Percentiles rank a stretch among this genome's conserved stretches.
Conservation (phyloP, 345 rosid genomes). For the Eucalyptus grandis region DNA sequence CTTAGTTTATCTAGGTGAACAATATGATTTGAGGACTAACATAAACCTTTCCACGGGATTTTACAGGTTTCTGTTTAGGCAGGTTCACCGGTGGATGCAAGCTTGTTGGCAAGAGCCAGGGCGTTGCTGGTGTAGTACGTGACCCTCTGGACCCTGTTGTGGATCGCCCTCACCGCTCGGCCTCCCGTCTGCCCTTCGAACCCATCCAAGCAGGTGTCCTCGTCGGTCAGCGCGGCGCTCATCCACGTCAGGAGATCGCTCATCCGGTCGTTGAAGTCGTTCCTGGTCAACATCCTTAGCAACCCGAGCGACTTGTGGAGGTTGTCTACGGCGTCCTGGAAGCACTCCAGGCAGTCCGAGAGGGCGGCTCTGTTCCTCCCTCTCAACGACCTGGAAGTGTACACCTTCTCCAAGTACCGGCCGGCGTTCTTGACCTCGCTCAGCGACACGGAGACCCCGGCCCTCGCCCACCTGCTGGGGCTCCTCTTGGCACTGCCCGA, state of each 20-base stretch:
- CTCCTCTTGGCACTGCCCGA: constrained; percentile 43
- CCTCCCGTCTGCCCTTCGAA: constrained; percentile 21
- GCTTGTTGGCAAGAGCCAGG: constrained; percentile 68
- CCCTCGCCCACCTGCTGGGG: constrained; percentile 79
- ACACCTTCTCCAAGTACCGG: constrained; percentile 10
- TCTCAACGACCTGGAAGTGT: background rate
- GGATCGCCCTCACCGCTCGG: constrained; percentile 12
- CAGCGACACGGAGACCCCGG: constrained; percentile 67
- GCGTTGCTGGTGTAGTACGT: constrained; percentile 65
- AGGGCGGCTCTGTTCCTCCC: constrained; percentile 43
- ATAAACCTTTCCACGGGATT: background rate
- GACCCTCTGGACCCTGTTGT: constrained; percentile 20
- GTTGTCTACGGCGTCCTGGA: constrained; percentile 40
- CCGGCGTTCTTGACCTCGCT: constrained; percentile 34
- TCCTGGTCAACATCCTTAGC: constrained; percentile 32
- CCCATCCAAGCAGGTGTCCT: constrained; percentile 76
- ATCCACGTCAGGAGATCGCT: constrained; percentile 57
- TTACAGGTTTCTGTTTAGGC: background rate
- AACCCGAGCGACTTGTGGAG: constrained; percentile 52
- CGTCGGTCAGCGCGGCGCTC: constrained; percentile 61
- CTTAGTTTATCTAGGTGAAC: background rate
- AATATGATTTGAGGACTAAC: background rate
- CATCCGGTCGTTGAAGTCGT: constrained; percentile 42
- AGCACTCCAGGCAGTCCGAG: constrained; percentile 55
- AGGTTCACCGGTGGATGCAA: constrained; percentile 32